phyloP scores from a whole-genome alignment of 2,329 filamentous ascomycete species.

The Neonectria neomacrospora region DNA sequence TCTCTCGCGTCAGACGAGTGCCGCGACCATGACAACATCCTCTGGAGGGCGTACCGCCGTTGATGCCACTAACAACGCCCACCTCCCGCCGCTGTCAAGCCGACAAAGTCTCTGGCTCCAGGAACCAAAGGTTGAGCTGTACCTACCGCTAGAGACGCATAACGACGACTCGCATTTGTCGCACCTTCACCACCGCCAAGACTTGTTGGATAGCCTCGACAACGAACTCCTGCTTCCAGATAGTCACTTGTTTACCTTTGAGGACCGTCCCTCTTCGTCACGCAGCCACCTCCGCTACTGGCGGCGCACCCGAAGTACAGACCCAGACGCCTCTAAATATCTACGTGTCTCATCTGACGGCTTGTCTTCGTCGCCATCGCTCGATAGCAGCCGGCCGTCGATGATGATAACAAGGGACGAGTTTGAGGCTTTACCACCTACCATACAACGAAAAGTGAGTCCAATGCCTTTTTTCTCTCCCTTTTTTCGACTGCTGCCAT shows the following conservation, averaged over 20 bases:
- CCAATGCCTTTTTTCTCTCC: slow-evolving; percentile 6
- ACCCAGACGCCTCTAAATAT: slow-evolving; percentile 34
- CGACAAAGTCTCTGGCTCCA: slow-evolving; percentile 31
- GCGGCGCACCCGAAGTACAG: slow-evolving; percentile 36
- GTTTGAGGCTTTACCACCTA: slow-evolving; percentile 64
- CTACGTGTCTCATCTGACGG: slow-evolving; percentile 42
- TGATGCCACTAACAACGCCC: slow-evolving; percentile 20
- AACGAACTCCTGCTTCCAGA: slow-evolving; percentile 37
- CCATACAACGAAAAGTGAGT: slow-evolving; percentile 68
- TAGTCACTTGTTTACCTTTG: slow-evolving; percentile 25
- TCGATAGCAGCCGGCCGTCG: slow-evolving; percentile 39
- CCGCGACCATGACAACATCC: slow-evolving; percentile 34
- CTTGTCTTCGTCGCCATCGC: slow-evolving; percentile 25
- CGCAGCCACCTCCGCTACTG: slow-evolving; percentile 40
- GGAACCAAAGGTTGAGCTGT: slow-evolving; percentile 35
- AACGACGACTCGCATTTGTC: slow-evolving; percentile 24
- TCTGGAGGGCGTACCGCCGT: slow-evolving; percentile 21
- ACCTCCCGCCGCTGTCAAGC: slow-evolving; percentile 20
- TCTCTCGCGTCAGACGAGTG: slow-evolving; percentile 41
- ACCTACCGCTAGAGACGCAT: slow-evolving; percentile 27
- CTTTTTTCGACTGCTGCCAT: no score
- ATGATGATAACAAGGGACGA: slow-evolving; percentile 51
- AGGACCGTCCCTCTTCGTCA: slow-evolving; percentile 43
- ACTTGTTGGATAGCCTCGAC: slow-evolving; percentile 40
- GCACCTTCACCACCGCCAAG: slow-evolving; percentile 33